Evolutionary conservation across 2,329 filamentous ascomycete species (phyloP), one percentile per base, ranked within the genome.

Genomic region (Cytospora mali): DNA sequence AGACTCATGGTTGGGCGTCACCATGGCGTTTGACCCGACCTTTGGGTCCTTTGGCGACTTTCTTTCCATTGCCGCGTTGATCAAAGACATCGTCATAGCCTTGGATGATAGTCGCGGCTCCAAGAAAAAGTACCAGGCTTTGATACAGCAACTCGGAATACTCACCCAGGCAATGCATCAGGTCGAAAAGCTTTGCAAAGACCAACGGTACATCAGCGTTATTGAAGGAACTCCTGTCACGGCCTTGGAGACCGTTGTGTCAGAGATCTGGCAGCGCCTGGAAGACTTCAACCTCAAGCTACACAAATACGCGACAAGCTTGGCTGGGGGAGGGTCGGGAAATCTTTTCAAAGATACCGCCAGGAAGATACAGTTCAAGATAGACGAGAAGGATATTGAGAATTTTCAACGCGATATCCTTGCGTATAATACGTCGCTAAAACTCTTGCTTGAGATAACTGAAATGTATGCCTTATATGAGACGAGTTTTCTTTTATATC

Each of bases 41-140:
- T 58, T 58, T 31, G 55, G 55, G 46, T 58, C 28, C 21, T 14
- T 51, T 14, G 46, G 46, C 18, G 46, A 51, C 16, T 51, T 51
- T n/a, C 55, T 48, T 5, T 48, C 54, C 3, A 39, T 51, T 14
- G 6, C 55, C 11, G n/a, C 46, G 9, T 31, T 56, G 4, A 31
- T 56, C n/a, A 56, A 58, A 6, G 14, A 35, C 10, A 50, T 50
- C 21, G 18, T n/a, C 14, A 18, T 50, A 6, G 55, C 55, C n/a
- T 6, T 58, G 21, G 48, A 51, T 35, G 55, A 50, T 14, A 49
- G 42, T 23, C 55, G 46, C 16, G 46, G 46, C 11, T 58, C 55
- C 13, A 50, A 46, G n/a, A 18, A 23, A 7, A 58, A 57, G 28
- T 27, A 57, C n/a, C 55, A 49, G 25, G 39, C 42, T n/a, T 27